A percentile compares a stretch with the other conserved stretches of the same genome.
phyloP scores from a whole-genome alignment of 257 asterid species.

The Solanum chiquidenum region DNA sequence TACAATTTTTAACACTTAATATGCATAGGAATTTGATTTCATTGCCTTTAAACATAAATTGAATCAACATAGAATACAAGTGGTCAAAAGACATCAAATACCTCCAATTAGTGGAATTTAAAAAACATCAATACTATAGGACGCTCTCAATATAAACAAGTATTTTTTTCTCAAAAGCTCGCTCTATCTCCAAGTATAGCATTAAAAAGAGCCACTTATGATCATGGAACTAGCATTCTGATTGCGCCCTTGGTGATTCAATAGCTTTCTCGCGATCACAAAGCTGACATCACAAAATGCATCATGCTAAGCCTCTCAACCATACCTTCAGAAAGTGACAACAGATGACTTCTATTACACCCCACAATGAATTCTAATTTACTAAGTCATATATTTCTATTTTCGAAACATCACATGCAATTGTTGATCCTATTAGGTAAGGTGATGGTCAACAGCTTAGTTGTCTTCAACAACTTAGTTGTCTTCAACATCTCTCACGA shows the following conservation, averaged over 20 bases:
- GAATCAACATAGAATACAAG: neutral
- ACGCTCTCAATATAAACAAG: too few species aligned
- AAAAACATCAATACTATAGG: neutral
- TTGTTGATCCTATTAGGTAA: too few species aligned
- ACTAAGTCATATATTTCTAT: neutral
- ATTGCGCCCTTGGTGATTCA: neutral
- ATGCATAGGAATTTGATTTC: neutral
- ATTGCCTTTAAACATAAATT: neutral
- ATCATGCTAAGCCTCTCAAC: neutral
- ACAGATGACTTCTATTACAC: neutral
- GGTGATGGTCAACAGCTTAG: too few species aligned
- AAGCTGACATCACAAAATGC: neutral
- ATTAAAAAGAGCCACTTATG: neutral
- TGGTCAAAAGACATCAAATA: neutral
- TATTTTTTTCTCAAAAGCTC: neutral
- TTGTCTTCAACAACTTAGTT: too few species aligned
- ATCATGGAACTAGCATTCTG: neutral
- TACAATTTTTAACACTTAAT: neutral
- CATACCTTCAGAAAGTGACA: too few species aligned
- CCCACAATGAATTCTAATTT: neutral
- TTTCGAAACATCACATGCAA: too few species aligned
- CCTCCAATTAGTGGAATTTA: neutral
- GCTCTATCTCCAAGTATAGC: neutral
- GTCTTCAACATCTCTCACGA: too few species aligned
- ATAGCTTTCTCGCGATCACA: neutral